phyloP scores from a whole-genome alignment of 2,329 filamentous ascomycete genomes.

The Clarireedia paspali region DNA sequence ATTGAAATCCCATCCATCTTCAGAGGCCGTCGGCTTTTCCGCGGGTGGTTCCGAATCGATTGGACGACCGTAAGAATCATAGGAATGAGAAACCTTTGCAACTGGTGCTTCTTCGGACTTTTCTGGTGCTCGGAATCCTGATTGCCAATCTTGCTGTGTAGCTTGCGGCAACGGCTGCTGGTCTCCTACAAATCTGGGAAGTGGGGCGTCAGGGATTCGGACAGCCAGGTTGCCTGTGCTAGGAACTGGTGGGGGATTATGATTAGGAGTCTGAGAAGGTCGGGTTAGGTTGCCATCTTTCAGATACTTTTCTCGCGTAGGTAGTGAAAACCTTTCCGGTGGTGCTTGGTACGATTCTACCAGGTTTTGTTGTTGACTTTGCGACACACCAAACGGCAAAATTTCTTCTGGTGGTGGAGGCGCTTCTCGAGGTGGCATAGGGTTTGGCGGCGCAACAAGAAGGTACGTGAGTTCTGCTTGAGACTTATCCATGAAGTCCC shows the following conservation, averaged over 20 bases:
- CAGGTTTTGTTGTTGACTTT: conserved; percentile 30
- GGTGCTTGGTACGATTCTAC: conserved; percentile 25
- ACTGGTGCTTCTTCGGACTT: conserved; percentile 43
- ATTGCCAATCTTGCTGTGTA: conserved; percentile 31
- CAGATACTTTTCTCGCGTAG: conserved; percentile 47
- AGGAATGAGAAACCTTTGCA: conserved; percentile 50
- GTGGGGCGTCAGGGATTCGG: conserved; percentile 37
- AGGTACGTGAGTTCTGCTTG: conserved; percentile 59
- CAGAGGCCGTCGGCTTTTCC: conserved; percentile 42
- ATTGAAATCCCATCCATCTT: conserved; percentile 91
- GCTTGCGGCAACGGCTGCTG: conserved; percentile 36
- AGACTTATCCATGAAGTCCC: conserved; percentile 57
- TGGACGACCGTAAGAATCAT: conserved; percentile 49
- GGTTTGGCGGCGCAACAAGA: conserved; percentile 60
- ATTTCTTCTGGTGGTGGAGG: conserved; percentile 53
- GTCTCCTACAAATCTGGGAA: conserved; percentile 47
- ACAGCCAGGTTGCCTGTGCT: conserved; percentile 30
- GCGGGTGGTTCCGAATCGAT: conserved; percentile 33
- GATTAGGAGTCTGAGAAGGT: conserved; percentile 46
- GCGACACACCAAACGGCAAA: conserved; percentile 38
- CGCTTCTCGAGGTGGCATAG: conserved; percentile 55
- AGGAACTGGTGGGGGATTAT: conserved; percentile 49
- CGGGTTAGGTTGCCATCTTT: conserved; percentile 44
- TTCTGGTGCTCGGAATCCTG: conserved; percentile 23
- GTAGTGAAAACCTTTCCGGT: conserved; percentile 7